These are phyloP conservation scores for Nicotiana paniculata DNA, from an alignment of 257 asterid species.

Conservation along the genomic window DNA sequence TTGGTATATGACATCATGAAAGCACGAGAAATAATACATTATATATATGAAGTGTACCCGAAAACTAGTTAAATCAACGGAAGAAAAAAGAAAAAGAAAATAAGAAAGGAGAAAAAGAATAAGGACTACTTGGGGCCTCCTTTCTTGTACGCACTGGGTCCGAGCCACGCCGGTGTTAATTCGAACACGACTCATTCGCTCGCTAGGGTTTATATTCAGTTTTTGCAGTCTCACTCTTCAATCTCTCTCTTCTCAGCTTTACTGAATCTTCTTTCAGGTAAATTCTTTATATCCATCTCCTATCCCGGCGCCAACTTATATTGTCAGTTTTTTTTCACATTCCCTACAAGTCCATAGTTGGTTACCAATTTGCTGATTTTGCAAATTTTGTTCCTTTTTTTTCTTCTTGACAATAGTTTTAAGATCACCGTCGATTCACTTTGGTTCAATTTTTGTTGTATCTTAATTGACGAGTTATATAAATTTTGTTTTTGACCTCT, in stretches of 20 bases:
- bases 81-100: too few relatives aligned
- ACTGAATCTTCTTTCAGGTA: background rate
- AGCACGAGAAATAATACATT: too few relatives aligned
- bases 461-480: background rate
- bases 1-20: too few relatives aligned
- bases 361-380: background rate
- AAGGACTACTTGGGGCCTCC: background rate
- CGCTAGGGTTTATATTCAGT: constrained; percentile 1
- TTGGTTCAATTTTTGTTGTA: background rate
- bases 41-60: too few relatives aligned
- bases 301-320: background rate
- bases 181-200: background rate
- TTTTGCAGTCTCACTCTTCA: background rate
- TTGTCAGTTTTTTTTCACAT: background rate
- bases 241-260: background rate
- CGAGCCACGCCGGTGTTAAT: background rate
- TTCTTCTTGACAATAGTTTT: background rate
- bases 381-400: background rate
- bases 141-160: background rate
- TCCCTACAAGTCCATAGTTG: background rate
- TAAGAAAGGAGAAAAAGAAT: background rate
- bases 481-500: background rate
- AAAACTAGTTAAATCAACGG: too few relatives aligned
- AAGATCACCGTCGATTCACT: background rate
- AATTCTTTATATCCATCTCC: background rate